These are phyloP conservation scores for Auriculariales sp. DNA, from an alignment of 768 basidiomycete genomes.

Conservation along the genomic window DNA sequence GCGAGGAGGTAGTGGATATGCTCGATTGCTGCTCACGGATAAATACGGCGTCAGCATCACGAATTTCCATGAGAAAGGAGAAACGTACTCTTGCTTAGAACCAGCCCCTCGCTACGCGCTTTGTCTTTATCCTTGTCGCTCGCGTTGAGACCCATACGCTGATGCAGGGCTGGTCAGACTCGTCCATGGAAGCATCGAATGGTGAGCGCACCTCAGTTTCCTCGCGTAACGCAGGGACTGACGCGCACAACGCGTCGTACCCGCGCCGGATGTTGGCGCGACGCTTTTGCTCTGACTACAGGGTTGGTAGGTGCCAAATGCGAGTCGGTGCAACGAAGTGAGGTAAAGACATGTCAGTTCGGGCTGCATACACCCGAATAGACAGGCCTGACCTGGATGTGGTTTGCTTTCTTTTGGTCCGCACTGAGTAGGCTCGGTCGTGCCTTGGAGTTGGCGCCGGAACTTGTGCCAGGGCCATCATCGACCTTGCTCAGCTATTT, in stretches of 20 bases:
- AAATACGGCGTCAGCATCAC: slow-evolving; percentile 4
- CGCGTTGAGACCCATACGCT: slow-evolving; percentile 17
- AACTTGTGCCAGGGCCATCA: too few species aligned
- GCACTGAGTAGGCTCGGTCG: slow-evolving; percentile 41
- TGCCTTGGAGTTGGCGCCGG: too few species aligned
- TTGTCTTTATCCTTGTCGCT: slow-evolving; percentile 53
- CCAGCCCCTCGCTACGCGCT: slow-evolving; percentile 81
- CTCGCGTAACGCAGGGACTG: slow-evolving; percentile 67
- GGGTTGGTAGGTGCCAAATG: too few species aligned
- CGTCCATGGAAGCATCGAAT: not conserved
- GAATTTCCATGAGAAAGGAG: not conserved
- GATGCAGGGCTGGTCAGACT: not conserved
- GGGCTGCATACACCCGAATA: too few species aligned
- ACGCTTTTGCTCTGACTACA: slow-evolving; percentile 93
- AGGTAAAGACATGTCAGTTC: too few species aligned
- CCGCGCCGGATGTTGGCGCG: slow-evolving; percentile 81
- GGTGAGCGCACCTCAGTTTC: slow-evolving; percentile 13
- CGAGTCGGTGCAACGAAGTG: too few species aligned
- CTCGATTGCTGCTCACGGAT: slow-evolving; percentile 54
- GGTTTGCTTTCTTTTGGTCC: slow-evolving; percentile 84
- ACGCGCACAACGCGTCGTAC: slow-evolving; percentile 76
- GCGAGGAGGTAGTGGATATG: slow-evolving; percentile 55
- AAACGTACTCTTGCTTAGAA: slow-evolving; percentile 70
- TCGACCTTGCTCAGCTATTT: too few species aligned
- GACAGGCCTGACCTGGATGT: slow-evolving; percentile 83